These are phyloP conservation scores for Phoma sp. DNA, from an alignment of 2,329 filamentous ascomycete species.

Conservation along the genomic window DNA sequence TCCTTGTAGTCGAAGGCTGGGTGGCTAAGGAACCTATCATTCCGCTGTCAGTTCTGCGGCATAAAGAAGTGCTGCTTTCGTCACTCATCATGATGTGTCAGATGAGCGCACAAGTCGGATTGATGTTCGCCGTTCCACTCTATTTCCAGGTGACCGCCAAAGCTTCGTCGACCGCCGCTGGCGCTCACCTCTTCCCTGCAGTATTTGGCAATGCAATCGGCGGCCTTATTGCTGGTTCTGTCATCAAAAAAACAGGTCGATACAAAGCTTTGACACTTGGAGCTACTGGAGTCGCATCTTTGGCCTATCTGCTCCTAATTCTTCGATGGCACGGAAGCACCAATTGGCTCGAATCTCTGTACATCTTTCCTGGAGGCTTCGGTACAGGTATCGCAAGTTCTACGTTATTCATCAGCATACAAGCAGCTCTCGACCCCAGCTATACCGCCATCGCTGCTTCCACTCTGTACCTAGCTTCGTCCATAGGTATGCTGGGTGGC, in stretches of 20 bases:
- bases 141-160: constrained; percentile 71
- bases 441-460: constrained; percentile 31
- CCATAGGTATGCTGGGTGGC: constrained; percentile 28
- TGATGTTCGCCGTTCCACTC: constrained; percentile 71
- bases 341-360: constrained; percentile 34
- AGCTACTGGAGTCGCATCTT: constrained; percentile 24
- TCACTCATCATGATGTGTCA: constrained; percentile 63
- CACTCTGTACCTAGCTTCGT: constrained; percentile 27
- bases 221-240: constrained; percentile 56
- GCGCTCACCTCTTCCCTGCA: constrained; percentile 69
- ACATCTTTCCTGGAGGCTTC: constrained; percentile 39
- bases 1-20: constrained; percentile 48
- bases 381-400: constrained; percentile 34
- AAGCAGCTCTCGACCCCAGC: constrained; percentile 29
- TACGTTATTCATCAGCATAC: constrained; percentile 35
- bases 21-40: constrained; percentile 64
- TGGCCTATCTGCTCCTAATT: constrained; percentile 34
- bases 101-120: constrained; percentile 63
- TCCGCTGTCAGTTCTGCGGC: constrained; percentile 60
- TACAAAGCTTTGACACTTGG: constrained; percentile 33
- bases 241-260: constrained; percentile 29
- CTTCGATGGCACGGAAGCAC: constrained; percentile 39
- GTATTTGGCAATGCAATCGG: constrained; percentile 71
- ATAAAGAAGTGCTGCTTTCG: constrained; percentile 60
- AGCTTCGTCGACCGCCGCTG: constrained; percentile 64